Evolutionary conservation across 1,139 yeast species (phyloP).

Genomic region (Lodderomyces beijingensis): DNA sequence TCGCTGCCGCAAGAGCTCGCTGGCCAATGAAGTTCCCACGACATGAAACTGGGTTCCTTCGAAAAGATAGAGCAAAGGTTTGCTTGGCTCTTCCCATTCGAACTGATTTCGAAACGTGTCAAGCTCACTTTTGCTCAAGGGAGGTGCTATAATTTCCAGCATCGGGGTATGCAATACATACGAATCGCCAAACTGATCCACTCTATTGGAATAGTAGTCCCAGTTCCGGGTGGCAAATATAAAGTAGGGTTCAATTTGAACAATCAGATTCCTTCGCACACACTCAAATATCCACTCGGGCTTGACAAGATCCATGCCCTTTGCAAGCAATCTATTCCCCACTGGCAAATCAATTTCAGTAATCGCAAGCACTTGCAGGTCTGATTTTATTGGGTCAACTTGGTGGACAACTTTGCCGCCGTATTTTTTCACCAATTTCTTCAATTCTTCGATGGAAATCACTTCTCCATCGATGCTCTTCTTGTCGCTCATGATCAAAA

Average conservation of each 20-base stretch:
- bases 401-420: conserved; percentile 44
- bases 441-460: conserved; percentile 31
- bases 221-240: conserved; percentile 28
- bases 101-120: conserved; percentile 8
- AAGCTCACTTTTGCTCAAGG: conserved; percentile 5
- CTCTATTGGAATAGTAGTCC: conserved; percentile 16
- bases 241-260: conserved; percentile 61
- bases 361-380: conserved; percentile 28
- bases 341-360: conserved; percentile 49
- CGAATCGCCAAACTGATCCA: conserved; percentile 57
- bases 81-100: conserved; percentile 8
- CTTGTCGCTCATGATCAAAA: conserved; percentile 43
- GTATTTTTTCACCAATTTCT: conserved; percentile 34
- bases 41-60: conserved; percentile 22
- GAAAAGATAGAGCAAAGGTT: conserved; percentile 22
- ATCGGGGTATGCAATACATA: conserved; percentile 23
- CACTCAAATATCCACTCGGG: conserved; percentile 77
- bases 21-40: conserved; percentile 10
- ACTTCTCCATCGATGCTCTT: conserved; percentile 24
- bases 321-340: conserved; percentile 36
- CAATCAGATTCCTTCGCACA: conserved; percentile 33
- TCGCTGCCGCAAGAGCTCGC: conserved; percentile 15
- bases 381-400: conserved; percentile 10
- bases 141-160: conserved; percentile 7
- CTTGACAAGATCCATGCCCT: conserved; percentile 55